Conservation (phyloP, 257 asterid genomes). For the Scutellaria minor region DNA sequence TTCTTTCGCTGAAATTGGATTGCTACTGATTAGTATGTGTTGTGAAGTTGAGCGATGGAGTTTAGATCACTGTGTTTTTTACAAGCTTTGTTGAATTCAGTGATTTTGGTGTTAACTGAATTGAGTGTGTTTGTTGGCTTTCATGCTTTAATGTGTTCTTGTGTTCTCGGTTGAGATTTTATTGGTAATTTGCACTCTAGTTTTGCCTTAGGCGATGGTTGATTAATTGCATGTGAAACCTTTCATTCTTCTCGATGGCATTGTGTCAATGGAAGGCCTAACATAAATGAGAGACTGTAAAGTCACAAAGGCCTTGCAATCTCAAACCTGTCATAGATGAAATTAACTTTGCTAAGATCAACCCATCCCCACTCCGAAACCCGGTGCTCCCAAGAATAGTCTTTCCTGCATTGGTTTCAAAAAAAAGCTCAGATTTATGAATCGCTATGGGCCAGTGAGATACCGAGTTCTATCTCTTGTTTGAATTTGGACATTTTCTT, state of each 20-base stretch:
- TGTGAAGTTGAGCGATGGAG: not conserved
- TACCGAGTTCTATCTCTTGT: not conserved
- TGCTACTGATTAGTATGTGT: slow-evolving; percentile 2
- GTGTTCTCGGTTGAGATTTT: not conserved
- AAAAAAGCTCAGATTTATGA: too few relatives aligned
- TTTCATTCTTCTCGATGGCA: not conserved
- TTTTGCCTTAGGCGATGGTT: not conserved
- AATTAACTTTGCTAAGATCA: not conserved
- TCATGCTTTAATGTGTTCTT: not conserved
- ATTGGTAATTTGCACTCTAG: slow-evolving; percentile 18
- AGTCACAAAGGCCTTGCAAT: not conserved
- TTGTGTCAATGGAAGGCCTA: not conserved
- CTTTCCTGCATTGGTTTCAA: not conserved
- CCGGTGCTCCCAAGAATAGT: not conserved
- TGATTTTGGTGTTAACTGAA: not conserved
- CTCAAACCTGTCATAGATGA: slow-evolving; percentile 6
- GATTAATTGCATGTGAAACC: not conserved
- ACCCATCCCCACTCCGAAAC: not conserved
- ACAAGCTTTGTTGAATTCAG: not conserved
- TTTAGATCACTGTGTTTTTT: slow-evolving; percentile 6
- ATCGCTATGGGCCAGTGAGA: not conserved
- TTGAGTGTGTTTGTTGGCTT: not conserved
- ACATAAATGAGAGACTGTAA: slow-evolving; percentile 9
- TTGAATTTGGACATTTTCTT: not conserved
- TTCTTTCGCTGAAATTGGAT: slow-evolving; percentile 3